Conservation (phyloP, 2,329 filamentous ascomycete species). For the Aureobasidium sp. region DNA sequence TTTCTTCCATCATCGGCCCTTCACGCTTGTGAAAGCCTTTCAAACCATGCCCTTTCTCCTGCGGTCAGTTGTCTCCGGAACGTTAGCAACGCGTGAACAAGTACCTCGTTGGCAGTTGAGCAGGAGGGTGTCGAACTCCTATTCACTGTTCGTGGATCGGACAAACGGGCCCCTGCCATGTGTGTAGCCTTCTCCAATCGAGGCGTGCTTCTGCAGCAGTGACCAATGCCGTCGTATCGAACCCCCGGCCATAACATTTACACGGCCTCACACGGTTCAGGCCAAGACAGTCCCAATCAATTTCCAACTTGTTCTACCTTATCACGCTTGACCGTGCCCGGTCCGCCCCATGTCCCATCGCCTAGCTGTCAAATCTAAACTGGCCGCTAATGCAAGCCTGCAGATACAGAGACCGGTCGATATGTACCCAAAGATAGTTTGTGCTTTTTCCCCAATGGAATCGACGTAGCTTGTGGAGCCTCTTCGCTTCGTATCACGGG, state of each 20-base stretch:
- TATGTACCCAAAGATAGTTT: slow-evolving; percentile 17
- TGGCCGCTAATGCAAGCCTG: slow-evolving; percentile 15
- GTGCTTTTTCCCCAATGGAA: slow-evolving; percentile 16
- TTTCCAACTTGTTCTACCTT: slow-evolving; percentile 13
- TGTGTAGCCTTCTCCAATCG: neutral
- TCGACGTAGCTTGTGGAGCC: slow-evolving; percentile 17
- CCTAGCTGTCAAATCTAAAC: slow-evolving; percentile 15
- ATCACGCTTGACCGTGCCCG: slow-evolving; percentile 14
- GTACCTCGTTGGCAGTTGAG: neutral
- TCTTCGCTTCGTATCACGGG: slow-evolving; percentile 16
- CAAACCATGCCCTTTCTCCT: slow-evolving; percentile 10
- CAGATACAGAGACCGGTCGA: slow-evolving; percentile 14
- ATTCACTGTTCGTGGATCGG: neutral
- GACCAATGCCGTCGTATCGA: neutral
- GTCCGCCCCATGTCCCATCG: slow-evolving; percentile 15
- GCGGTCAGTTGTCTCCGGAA: neutral
- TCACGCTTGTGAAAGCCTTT: neutral
- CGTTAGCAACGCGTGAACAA: neutral
- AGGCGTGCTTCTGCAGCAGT: neutral
- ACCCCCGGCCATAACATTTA: slow-evolving; percentile 5
- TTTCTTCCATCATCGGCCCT: slow-evolving; percentile 16
- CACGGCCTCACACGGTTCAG: slow-evolving; percentile 6
- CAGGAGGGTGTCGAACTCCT: neutral
- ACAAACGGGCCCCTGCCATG: slow-evolving; percentile 1
- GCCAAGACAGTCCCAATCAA: slow-evolving; percentile 13